Conservation (phyloP, 768 basidiomycete species). For the Mycena sanguinolenta region DNA sequence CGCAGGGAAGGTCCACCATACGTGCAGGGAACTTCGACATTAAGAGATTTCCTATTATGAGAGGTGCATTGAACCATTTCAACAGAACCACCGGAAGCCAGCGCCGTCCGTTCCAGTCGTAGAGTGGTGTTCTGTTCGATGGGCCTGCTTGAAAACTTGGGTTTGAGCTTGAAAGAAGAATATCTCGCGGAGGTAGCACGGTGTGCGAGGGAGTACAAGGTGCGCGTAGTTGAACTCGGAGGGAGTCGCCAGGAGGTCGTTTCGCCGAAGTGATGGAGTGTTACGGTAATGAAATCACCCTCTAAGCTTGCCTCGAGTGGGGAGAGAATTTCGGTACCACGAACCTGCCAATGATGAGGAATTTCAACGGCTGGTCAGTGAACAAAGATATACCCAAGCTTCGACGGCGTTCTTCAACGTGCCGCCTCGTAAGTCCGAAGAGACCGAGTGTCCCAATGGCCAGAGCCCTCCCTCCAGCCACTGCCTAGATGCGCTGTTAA, state of each 20-base stretch:
- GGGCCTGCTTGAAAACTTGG: slow-evolving; percentile 1
- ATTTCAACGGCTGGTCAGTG: not conserved
- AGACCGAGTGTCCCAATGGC: slow-evolving; percentile 28
- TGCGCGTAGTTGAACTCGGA: slow-evolving; percentile 32
- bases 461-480: slow-evolving; percentile 32
- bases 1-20: slow-evolving; percentile 1
- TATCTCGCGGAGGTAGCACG: slow-evolving; percentile 40
- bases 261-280: slow-evolving; percentile 28
- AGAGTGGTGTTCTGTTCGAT: slow-evolving; percentile 32
- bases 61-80: slow-evolving; percentile 20
- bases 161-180: slow-evolving; percentile 34
- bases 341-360: slow-evolving; percentile 28
- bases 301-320: not conserved
- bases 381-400: slow-evolving; percentile 33
- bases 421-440: not conserved
- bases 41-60: slow-evolving; percentile 32
- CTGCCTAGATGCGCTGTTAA: slow-evolving; percentile 19
- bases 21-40: slow-evolving; percentile 30
- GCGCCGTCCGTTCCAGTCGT: slow-evolving; percentile 23
- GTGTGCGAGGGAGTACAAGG: slow-evolving; percentile 41
- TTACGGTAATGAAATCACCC: not conserved
- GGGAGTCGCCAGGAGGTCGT: slow-evolving; percentile 36
- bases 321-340: slow-evolving; percentile 31
- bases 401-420: slow-evolving; percentile 30
- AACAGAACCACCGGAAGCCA: slow-evolving; percentile 36